Conservation (phyloP, 2,329 filamentous ascomycete species). For the Setomelanomma holmii region DNA sequence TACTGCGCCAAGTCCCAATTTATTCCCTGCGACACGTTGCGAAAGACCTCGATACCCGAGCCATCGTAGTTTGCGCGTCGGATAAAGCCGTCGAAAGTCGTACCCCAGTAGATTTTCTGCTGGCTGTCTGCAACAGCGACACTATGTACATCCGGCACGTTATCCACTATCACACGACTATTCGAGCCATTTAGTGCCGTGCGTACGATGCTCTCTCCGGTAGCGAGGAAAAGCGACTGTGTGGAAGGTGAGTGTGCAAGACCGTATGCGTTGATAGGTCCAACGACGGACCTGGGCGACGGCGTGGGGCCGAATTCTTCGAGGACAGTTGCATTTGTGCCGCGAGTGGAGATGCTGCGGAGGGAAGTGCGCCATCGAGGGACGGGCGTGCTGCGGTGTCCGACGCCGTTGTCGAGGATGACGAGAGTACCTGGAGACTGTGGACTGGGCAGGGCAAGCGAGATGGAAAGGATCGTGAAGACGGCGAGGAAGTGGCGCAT, state of each 20-base stretch:
- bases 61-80: constrained; percentile 16
- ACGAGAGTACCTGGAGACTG: constrained; percentile 3
- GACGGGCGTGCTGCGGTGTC: constrained; percentile 17
- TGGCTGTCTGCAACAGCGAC: constrained; percentile 12
- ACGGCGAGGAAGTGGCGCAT: constrained; percentile 7
- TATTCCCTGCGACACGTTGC: constrained; percentile 18
- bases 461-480: neutral
- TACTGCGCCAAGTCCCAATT: neutral
- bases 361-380: constrained; percentile 20
- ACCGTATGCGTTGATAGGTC: constrained; percentile 8
- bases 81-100: constrained; percentile 8
- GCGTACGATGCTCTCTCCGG: constrained; percentile 15
- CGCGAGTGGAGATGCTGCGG: constrained; percentile 11
- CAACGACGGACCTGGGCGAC: neutral
- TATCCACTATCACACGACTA: constrained; percentile 1
- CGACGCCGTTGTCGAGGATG: constrained; percentile 20
- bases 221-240: constrained; percentile 10
- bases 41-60: constrained; percentile 3
- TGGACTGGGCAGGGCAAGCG: constrained; percentile 2
- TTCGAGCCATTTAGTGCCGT: constrained; percentile 13
- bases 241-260: constrained; percentile 13
- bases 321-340: constrained; percentile 14
- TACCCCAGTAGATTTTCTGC: constrained; percentile 17
- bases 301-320: constrained; percentile 10
- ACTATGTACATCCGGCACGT: constrained; percentile 1